phyloP scores from a whole-genome alignment of 805 yeast species.

The Sugiyamaella marilandica region DNA sequence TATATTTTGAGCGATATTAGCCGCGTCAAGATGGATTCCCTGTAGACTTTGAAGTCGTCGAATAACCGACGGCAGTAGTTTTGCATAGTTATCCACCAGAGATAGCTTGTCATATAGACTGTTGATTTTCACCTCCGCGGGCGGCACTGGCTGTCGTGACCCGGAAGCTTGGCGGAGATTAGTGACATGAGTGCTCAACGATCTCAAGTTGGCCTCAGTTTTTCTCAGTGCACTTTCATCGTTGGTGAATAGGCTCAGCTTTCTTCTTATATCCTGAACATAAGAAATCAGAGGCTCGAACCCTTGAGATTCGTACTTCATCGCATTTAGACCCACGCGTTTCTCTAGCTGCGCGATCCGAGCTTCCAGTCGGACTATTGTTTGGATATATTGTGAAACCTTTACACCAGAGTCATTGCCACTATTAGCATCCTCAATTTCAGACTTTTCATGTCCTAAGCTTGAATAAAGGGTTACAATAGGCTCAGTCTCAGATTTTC shows the following conservation, averaged over 20 bases:
- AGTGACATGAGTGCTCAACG: not conserved
- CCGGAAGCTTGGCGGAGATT: not conserved
- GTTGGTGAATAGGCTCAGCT: conserved; percentile 14
- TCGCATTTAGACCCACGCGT: conserved; percentile 7
- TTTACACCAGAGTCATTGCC: not conserved
- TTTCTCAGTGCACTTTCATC: conserved; percentile 10
- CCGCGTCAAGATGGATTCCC: conserved; percentile 20
- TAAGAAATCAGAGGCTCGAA: conserved; percentile 7
- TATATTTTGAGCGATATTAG: not conserved
- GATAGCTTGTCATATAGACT: conserved; percentile 13
- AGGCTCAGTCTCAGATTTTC: not conserved
- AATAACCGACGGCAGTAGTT: conserved; percentile 14
- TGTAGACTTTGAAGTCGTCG: conserved; percentile 17
- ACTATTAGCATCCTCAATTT: no score
- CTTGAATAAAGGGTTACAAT: not conserved
- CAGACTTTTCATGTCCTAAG: not conserved
- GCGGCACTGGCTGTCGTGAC: not conserved
- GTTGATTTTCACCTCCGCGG: conserved; percentile 9
- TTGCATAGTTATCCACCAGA: conserved; percentile 7
- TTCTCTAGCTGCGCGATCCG: conserved; percentile 30
- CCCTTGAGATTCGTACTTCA: not conserved
- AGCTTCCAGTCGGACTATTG: conserved; percentile 19
- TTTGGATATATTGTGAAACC: not conserved
- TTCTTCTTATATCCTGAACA: conserved; percentile 11
- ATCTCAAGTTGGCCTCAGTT: conserved; percentile 12